Evolutionary conservation across 2,329 filamentous ascomycete genomes (phyloP), one percentile per base, ranked within the genome.

Genomic region (Penicillium sp.): DNA sequence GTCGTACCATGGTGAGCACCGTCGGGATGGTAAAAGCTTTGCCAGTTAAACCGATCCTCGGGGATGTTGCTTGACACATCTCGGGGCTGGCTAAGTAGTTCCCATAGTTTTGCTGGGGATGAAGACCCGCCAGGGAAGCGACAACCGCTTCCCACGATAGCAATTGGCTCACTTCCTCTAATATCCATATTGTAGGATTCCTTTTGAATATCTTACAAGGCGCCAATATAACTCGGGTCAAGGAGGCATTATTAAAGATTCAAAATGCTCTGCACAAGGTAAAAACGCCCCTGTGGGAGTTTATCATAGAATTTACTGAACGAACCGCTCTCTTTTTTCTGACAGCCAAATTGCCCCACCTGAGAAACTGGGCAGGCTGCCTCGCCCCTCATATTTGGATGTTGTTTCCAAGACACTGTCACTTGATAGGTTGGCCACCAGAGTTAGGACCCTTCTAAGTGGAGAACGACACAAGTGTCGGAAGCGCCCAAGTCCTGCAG

Each of bases 111-210:
- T 3, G 46, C 27, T 14, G 55, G 55, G 19, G 37, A n/a, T 4
- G 22, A 43, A 13, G 35, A 31, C n/a, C 35, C 48, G 2, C 58
- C 55, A 16, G 52, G 42, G 19, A 58, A 55, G 7, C 48, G 42
- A 39, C 52, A 60, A 9, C 22, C 42, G 11, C 21, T 50, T 13
- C 58, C 58, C 13, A 60, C 46, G 21, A 60, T 53, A 26, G 58
- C 58, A 24, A 60, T 60, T 1, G 58, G 58, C n/a, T 55, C 56
- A 14, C 39, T 22, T 22, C 9, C 19, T 42, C 19, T 14, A 10
- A 10, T 13, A 2, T 21, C 19, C 39, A 42, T 42, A 0, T 4
- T 13, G 19, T 1, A 39, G n/a, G 7, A 1, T 31, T 14, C 5
- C 24, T 29, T n/a, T 16, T n/a, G 16, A 37, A n/a, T 19, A 9